Percentiles rank a stretch among this genome's conserved stretches.
phyloP scores from a whole-genome alignment of 164 flowering plant species.

The Aristolochia contorta region DNA sequence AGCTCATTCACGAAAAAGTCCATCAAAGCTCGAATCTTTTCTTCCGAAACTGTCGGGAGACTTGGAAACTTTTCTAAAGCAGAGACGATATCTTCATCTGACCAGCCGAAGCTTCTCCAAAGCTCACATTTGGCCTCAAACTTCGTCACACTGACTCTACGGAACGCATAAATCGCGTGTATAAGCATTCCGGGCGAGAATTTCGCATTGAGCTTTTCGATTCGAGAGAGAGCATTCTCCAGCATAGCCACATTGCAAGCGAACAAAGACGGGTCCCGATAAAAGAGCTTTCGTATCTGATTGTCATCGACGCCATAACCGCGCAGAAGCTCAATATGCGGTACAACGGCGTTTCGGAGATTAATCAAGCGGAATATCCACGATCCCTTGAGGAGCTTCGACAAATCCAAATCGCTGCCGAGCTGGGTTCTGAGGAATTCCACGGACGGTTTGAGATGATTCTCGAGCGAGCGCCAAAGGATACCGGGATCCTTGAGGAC shows the following conservation, averaged over 20 bases:
- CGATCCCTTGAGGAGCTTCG: conserved; percentile 2
- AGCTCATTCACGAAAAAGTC: conserved; percentile 5
- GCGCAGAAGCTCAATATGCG: too few relatives aligned
- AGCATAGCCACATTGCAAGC: background rate
- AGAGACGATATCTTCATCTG: conserved; percentile 5
- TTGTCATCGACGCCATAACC: too few relatives aligned
- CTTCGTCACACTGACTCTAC: background rate
- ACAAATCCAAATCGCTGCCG: background rate
- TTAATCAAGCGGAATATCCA: too few relatives aligned
- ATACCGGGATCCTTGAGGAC: background rate
- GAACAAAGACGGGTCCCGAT: too few relatives aligned
- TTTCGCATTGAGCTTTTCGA: conserved; percentile 3
- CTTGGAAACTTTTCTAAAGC: conserved; percentile 5
- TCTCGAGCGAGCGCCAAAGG: background rate
- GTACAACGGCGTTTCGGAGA: too few relatives aligned
- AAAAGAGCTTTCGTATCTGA: too few relatives aligned
- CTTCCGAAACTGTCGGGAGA: conserved; percentile 4
- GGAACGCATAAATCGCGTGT: conserved; percentile 2
- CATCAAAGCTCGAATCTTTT: background rate
- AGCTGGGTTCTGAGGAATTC: background rate
- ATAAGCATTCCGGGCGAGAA: conserved; percentile 2
- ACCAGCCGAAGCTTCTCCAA: conserved; percentile 11
- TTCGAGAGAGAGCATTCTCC: background rate
- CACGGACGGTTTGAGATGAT: background rate
- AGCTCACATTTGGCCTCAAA: conserved; percentile 1